Percentiles rank a stretch among this genome's conserved stretches.
Evolutionary conservation across 2,329 filamentous ascomycete species (phyloP).

Genomic region (Aspergillus luchuensis): DNA sequence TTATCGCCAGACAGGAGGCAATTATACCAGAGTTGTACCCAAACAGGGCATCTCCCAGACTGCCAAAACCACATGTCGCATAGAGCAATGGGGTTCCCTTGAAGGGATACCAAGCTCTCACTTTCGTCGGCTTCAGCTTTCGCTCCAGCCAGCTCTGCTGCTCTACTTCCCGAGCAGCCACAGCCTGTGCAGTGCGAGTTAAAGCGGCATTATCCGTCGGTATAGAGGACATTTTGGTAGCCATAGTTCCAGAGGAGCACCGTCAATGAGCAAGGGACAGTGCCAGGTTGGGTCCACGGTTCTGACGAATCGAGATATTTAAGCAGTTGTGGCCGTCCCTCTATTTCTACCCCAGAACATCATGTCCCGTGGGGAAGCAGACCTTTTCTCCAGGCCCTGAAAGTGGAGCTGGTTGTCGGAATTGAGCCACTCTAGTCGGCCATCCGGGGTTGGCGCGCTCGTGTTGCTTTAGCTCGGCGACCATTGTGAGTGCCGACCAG

Average conservation of each 20-base stretch:
- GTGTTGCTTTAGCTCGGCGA: too few relatives aligned
- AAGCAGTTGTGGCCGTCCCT: slow-evolving; percentile 2
- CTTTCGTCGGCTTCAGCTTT: slow-evolving; percentile 39
- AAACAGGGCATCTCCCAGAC: slow-evolving; percentile 45
- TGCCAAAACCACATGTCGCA: slow-evolving; percentile 45
- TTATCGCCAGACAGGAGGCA: neutral
- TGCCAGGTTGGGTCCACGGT: too few relatives aligned
- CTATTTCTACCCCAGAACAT: slow-evolving; percentile 24
- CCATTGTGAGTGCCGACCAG: too few relatives aligned
- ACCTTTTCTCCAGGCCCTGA: slow-evolving; percentile 17
- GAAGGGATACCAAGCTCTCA: slow-evolving; percentile 42
- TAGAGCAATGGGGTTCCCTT: slow-evolving; percentile 39
- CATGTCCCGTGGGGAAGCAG: slow-evolving; percentile 17
- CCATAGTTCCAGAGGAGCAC: too few relatives aligned
- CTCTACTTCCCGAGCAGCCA: slow-evolving; percentile 2
- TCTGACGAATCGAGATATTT: too few relatives aligned
- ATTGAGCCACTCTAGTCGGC: too few relatives aligned
- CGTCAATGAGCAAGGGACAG: too few relatives aligned
- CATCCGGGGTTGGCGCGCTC: neutral
- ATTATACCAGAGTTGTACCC: slow-evolving; percentile 45
- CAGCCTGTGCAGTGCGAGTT: too few relatives aligned
- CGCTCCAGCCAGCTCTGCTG: slow-evolving; percentile 38
- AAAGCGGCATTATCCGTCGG: too few relatives aligned
- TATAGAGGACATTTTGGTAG: too few relatives aligned
- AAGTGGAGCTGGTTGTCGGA: neutral